Base-by-base conservation (phyloP, 257 asterid species). In the Marsdenia floribunda region DNA sequence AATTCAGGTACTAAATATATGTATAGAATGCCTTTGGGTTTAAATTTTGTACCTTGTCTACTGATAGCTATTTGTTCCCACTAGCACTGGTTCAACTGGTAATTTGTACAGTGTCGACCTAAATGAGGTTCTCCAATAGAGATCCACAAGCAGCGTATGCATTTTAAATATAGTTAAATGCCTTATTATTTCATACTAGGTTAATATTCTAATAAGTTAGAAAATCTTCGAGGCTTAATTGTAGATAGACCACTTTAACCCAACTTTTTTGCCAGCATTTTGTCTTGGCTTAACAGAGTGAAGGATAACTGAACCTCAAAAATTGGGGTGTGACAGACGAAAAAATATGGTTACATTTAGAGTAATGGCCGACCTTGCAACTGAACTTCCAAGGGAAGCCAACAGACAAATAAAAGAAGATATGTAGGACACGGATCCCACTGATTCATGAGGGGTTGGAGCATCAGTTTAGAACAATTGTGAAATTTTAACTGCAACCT, bases 11-110 rank as follows among this genome's bases (percentile, higher is more conserved):
- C 40, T 37, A 54, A 66, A 71, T 7, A 40, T 53, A 65, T 57
- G 54, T 75, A 44, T 60, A 74, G 33, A 61, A 22, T 35, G 21
- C 42, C 73, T 65, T n/a, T 70, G 76, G 64, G 33, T 70, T 65
- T 44, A 65, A 40, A 19, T 15, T 40, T 57, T 19, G 64, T n/a
- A 13, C 35, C 10, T 68, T n/a, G 9, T 68, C 26, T 67, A 59
- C 40, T 55, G 26, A 19, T 26, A 16, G 13, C 49, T 12, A 21
- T 29, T 22, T 54, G 40, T 64, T 44, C 42, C 73, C 71, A 29
- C 50, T 71, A 33, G 18, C 65, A 29, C 24, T 22, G 26, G 40
- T 67, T 40, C 47, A n/a, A 54, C 54, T 26, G 50, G 74, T n/a
- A 66, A 37, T 52, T 69, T 6, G 29, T 40, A 9, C 49, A 47